Base-by-base conservation (phyloP, 208 protist species). In the Trypanosoma boissoni region DNA sequence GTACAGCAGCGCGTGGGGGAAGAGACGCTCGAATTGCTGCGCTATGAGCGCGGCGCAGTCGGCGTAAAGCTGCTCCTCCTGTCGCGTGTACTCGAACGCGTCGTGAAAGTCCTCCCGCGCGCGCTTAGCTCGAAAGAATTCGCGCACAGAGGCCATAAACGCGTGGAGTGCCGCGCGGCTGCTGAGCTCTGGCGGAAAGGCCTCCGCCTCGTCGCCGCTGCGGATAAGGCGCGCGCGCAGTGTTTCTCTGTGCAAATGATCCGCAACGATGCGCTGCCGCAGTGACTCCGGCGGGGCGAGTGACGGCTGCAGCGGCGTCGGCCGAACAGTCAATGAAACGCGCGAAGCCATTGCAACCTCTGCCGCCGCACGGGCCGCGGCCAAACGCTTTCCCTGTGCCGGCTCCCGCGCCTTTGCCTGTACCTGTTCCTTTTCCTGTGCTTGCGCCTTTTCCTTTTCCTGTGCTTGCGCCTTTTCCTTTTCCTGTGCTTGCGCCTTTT, bases 61-160 rank as follows among this genome's bases (percentile, higher is more conserved):
- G 1, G 67, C 46, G 58, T 92, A 92, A 2, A 86, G n/a, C 34
- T 76, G 56, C 62, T 91, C 85, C 48, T 95, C 84, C 23, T 82
- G 58, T 42, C 64, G 27, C 26, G 67, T 74, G 68, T 78, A 91
- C 42, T 75, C 58, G 49, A 95, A 92, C 16, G 83, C 60, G 46
- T 85, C 73, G 3, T 46, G 62, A 55, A 95, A 86, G 63, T 90
- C 80, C 16, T 74, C 37, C 23, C 74, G 55, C 32, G 65, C 58
- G 29, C 84, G 74, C 56, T 86, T 72, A 27, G 36, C 29, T 2
- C 29, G 18, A 39, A 80, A 91, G 51, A 83, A 83, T 9, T 59
- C 34, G 8, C 66, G 57, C 12, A 95, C 70, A 37, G 80, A 76
- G 16, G 39, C 51, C 14, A 37, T 39, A 59, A 95, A 91, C 16